phyloP scores from a whole-genome alignment of 192 early-diverging fungal species.

The Coemansia sp. region DNA sequence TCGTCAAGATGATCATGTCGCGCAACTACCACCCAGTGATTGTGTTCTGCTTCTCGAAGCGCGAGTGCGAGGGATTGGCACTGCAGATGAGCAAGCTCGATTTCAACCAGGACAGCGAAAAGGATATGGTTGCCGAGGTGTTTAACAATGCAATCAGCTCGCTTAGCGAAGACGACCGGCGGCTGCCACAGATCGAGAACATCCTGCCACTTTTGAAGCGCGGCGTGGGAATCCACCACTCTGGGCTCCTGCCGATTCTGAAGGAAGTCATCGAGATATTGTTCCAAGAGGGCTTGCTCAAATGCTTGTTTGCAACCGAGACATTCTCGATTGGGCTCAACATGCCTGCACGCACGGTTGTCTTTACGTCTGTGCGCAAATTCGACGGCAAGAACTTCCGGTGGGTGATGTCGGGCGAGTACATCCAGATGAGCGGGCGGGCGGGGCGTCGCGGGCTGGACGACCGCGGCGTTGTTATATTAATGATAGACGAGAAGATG shows the following conservation, averaged over 20 bases:
- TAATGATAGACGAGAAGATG: slow-evolving; percentile 97
- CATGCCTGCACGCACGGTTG: slow-evolving; percentile 99
- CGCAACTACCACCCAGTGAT: slow-evolving; percentile 99
- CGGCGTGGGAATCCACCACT: slow-evolving; percentile 97
- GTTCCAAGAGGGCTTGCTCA: slow-evolving; percentile 95
- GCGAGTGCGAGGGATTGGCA: slow-evolving; percentile 90
- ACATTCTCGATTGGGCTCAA: slow-evolving; percentile 99
- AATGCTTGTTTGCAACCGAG: slow-evolving; percentile 98
- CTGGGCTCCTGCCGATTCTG: slow-evolving; percentile 90
- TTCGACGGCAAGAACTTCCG: slow-evolving; percentile 87
- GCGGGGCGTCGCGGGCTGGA: slow-evolving; percentile 96
- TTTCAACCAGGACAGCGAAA: slow-evolving; percentile 84
- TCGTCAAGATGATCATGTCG: slow-evolving; percentile 92
- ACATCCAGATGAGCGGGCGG: slow-evolving; percentile 99
- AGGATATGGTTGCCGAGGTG: slow-evolving; percentile 78
- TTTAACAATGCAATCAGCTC: slow-evolving; percentile 84
- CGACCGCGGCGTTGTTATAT: slow-evolving; percentile 94
- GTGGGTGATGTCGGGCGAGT: slow-evolving; percentile 89
- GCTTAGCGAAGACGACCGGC: slow-evolving; percentile 85
- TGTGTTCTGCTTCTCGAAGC: slow-evolving; percentile 93
- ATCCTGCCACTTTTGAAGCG: slow-evolving; percentile 86
- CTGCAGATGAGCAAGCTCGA: slow-evolving; percentile 89
- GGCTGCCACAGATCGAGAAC: slow-evolving; percentile 89
- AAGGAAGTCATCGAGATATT: slow-evolving; percentile 98
- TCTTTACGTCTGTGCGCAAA: slow-evolving; percentile 91